phyloP scores from a whole-genome alignment of 805 yeast genomes.

The Metschnikowia picachoensis region DNA sequence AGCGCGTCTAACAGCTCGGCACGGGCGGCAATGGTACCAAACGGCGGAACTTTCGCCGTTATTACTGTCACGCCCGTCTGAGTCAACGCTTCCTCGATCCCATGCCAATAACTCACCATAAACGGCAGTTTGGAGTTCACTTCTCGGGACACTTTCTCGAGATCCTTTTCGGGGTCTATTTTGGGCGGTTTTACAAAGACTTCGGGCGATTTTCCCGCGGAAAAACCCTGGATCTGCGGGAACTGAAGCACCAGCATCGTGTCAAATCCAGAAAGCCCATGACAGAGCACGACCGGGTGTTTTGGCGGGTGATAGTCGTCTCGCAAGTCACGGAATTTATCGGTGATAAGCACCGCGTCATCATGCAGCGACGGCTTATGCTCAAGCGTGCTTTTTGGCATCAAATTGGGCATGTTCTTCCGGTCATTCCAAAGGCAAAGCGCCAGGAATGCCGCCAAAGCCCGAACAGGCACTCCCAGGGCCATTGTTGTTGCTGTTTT shows the following conservation, averaged over 20 bases:
- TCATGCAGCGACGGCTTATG: constrained; percentile 6
- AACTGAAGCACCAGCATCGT: constrained; percentile 22
- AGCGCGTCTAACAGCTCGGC: constrained; percentile 54
- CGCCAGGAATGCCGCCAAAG: constrained; percentile 8
- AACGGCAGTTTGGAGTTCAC: constrained; percentile 26
- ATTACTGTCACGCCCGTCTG: constrained; percentile 63
- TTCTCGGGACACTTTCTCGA: constrained; percentile 13
- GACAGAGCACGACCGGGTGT: constrained; percentile 76
- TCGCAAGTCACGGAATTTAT: constrained; percentile 27
- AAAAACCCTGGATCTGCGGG: constrained; percentile 12
- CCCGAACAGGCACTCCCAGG: constrained; percentile 7
- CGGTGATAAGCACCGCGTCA: constrained; percentile 24
- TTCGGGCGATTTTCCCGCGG: constrained; percentile 3
- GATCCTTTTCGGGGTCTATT: constrained; percentile 8
- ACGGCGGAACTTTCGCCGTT: constrained; percentile 78
- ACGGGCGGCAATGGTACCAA: constrained; percentile 68
- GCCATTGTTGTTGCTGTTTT: too few relatives aligned
- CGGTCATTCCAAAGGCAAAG: background rate
- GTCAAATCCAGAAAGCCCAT: constrained; percentile 85
- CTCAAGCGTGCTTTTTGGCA: background rate
- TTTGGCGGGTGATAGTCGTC: constrained; percentile 55
- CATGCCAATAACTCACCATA: constrained; percentile 75
- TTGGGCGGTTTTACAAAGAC: too few relatives aligned
- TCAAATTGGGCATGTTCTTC: background rate
- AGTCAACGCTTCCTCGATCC: constrained; percentile 61